Evolutionary conservation across 2,329 filamentous ascomycete genomes (phyloP), one percentile per base, ranked within the genome.

Genomic region (Hypoxylon sp.): DNA sequence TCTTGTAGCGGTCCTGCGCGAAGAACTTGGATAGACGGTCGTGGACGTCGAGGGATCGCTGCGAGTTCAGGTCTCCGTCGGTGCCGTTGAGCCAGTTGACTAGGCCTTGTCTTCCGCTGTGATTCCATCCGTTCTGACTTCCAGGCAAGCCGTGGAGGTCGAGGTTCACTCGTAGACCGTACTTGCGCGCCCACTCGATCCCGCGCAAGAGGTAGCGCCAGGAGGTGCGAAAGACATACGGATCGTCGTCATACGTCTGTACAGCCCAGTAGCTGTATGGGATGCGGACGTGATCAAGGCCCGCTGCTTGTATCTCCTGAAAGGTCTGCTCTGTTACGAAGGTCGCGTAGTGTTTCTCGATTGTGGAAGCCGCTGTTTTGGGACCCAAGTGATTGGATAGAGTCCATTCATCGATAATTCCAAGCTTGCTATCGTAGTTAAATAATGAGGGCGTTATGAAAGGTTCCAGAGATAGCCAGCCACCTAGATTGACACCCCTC

Each of bases 41-140:
- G 80, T 99, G 96, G 39, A 98, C 85, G 63, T 96, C 93, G 16
- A 97, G 86, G 1, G 93, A 92, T 34, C 95, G 88, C 73, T 97
- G 86, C 0, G 85, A 90, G 77, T 97, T 97, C 12, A 89, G 78
- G 1, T 85, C 83, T 9, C 96, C 95, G 74, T 97, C 84, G 0
- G 92, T 91, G n/a, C 96, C 96, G 73, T 96, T 96, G 39, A 98
- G 81, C 96, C 96, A 99, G 25, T 88, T 85, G 68, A 98, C 95
- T 0, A 80, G 66, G 0, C 96, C 95, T 76, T 91, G 90, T 8
- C 89, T 88, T 0, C 96, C 96, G 71, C 92, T 96, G 78, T 99
- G 96, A 74, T 97, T 97, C 95, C 95, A 98, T 1, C 96, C 96
- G 74, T 99, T 99, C 76, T 98, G 96, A 65, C 91, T 95, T 0